Evolutionary conservation across 768 basidiomycete genomes (phyloP).

Genomic region (Amanita exitialis): DNA sequence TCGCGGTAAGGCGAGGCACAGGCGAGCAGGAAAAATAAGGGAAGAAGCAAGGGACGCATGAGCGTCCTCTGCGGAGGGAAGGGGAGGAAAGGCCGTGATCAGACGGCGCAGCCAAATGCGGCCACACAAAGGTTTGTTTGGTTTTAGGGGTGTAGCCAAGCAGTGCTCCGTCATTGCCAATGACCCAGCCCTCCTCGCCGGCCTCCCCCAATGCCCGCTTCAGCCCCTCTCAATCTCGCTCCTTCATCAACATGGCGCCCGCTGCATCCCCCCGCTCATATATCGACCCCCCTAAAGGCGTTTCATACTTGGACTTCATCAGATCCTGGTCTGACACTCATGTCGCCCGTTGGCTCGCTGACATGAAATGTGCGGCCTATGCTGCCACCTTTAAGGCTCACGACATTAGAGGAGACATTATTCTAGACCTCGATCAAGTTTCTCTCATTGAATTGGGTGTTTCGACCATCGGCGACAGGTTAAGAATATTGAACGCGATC

Average conservation of each 20-base stretch:
- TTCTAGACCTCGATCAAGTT: slow-evolving; percentile 84
- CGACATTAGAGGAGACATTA: slow-evolving; percentile 87
- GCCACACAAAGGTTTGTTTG: slow-evolving; percentile 12
- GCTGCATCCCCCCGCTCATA: slow-evolving; percentile 19
- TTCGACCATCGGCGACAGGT: slow-evolving; percentile 80
- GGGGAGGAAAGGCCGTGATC: slow-evolving; percentile 9
- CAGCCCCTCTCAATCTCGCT: slow-evolving; percentile 14
- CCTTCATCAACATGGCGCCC: slow-evolving; percentile 28
- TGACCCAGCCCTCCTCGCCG: slow-evolving; percentile 25
- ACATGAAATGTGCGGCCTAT: slow-evolving; percentile 65
- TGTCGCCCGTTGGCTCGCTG: slow-evolving; percentile 68
- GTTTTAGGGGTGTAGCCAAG: neutral
- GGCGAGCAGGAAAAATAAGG: slow-evolving; percentile 27
- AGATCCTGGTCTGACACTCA: slow-evolving; percentile 65
- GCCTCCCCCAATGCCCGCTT: slow-evolving; percentile 31
- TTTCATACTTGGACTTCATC: slow-evolving; percentile 54
- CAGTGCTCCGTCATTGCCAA: slow-evolving; percentile 23
- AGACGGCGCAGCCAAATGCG: neutral
- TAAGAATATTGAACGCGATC: slow-evolving; percentile 80
- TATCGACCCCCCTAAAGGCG: slow-evolving; percentile 49
- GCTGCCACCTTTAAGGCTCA: slow-evolving; percentile 65
- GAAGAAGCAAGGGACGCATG: slow-evolving; percentile 38
- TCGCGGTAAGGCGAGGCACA: slow-evolving; percentile 57
- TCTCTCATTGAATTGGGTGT: slow-evolving; percentile 90
- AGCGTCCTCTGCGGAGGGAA: slow-evolving; percentile 7